Evolutionary conservation across 2,329 filamentous ascomycete species (phyloP), one percentile per base, ranked within the genome.

Genomic region (Colletotrichum theobromicola): DNA sequence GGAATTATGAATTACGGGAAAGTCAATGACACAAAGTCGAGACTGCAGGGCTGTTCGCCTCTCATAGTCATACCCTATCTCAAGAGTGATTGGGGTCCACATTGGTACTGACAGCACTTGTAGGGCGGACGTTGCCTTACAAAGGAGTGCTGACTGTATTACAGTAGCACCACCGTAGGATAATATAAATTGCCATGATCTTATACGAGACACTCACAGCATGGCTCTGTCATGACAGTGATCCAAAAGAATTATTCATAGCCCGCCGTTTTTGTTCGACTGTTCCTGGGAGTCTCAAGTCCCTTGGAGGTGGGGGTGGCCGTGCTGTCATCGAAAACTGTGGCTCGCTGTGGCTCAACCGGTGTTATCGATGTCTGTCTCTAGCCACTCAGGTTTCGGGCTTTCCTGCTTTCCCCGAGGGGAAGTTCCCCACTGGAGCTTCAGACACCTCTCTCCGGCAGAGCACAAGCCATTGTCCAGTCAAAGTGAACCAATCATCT

Each of bases 381-480:
- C 16, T n/a, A 15, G 12, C 61, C 61, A 64, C 35, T 64, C 53
- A 35, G n/a, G 12, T 12, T n/a, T 32, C 58, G 30, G 58, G 32
- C 58, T 62, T 64, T 64, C 61, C 15, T 64, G 37, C 61, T 64
- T 64, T 64, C 61, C 37, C 61, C 61, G 61, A 64, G n/a, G 16
- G 61, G 35, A 24, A 37, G 24, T 30, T 63, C 61, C 61, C 61
- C 61, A 64, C 61, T 30, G 21, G 37, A 64, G 37, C 61, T 64
- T 64, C 61, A 64, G 13, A 64, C 61, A 50, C 21, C 26, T 64
- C 24, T 15, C 28, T 46, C 30, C 28, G 3, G 28, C 28, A 61
- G 30, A 34, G 26, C 57, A 60, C 57, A 60, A 60, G 42, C 57
- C 57, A n/a, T 32, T 30, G 57, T 30, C 57, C 30, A 61, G 57